Base-by-base conservation (phyloP, 2,329 filamentous ascomycete genomes). In the Corynespora cassiicola region DNA sequence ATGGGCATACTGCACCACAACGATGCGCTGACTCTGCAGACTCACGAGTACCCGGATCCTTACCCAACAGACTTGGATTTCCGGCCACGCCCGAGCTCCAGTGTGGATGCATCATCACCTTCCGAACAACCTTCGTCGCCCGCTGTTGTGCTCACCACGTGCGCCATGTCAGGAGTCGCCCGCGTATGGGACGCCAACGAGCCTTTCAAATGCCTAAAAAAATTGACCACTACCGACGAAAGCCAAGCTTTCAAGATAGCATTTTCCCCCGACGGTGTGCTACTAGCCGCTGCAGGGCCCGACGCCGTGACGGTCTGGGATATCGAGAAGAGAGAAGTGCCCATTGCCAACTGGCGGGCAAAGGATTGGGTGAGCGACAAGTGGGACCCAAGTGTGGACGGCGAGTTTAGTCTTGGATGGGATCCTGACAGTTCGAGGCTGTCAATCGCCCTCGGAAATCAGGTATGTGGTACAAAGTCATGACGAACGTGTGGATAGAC, bases 271-370 rank as follows among this genome's bases (percentile, higher is more conserved):
- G 62, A 71, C 33, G 71, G 73, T 8, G 47, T 45, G 4, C 56
- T 72, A 20, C 54, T 77, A 6, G 75, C 75, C 7, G 69, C 71
- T 12, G 73, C 68, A 6, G 70, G 71, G 3, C 64, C 63, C 6
- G 70, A 75, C 40, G 58, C 67, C 6, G 63, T 76, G 8, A 70
- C 70, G 5, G 58, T 77, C n/a, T 77, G 74, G 73, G 57, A 66
- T 32, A 41, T 66, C 2, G 60, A 63, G 22, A 61, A 58, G 31
- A 52, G 61, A 19, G 63, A 67, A 6, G 53, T 59, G 7, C 62
- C 65, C 9, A 52, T 68, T 27, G 66, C 64, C 7, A 56, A 47
- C 15, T 70, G 68, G 66, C 61, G 56, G 15, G 59, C 61, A 20
- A 56, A 57, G 20, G 55, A 62, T 11, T 51, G 45, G 31, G 25